Evolutionary conservation across 345 rosid genomes (phyloP).

Genomic region (Excoecaria cochinchinensis): DNA sequence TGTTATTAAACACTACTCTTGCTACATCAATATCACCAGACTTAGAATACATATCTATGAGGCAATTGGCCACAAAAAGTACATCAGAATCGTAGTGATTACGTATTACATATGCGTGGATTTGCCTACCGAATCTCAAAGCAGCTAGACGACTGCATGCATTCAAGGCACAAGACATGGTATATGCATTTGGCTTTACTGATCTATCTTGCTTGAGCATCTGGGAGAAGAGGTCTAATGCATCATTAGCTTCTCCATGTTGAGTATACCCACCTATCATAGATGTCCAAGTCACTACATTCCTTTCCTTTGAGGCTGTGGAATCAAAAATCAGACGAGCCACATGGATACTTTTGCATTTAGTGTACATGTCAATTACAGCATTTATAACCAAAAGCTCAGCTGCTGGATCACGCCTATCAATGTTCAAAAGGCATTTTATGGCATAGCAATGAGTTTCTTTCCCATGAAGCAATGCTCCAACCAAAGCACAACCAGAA

Average conservation of each 20-base stretch:
- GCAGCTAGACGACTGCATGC: conserved; percentile 80
- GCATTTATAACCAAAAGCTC: conserved; percentile 60
- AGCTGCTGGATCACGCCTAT: conserved; percentile 37
- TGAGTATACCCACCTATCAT: conserved; percentile 89
- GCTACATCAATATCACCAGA: conserved; percentile 62
- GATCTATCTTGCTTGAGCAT: conserved; percentile 46
- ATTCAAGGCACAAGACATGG: conserved; percentile 71
- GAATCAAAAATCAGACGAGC: conserved; percentile 61
- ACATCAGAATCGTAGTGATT: conserved; percentile 37
- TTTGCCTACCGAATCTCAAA: conserved; percentile 61
- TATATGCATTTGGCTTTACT: conserved; percentile 71
- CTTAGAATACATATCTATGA: conserved; percentile 81
- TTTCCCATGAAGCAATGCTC: conserved; percentile 65
- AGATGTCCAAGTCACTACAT: conserved; percentile 83
- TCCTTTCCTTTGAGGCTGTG: conserved; percentile 39
- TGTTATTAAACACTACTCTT: conserved; percentile 56
- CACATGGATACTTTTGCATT: conserved; percentile 46
- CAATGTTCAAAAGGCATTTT: conserved; percentile 46
- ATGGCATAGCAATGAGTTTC: conserved; percentile 71
- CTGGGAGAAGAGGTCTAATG: conserved; percentile 56
- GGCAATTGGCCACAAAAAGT: conserved; percentile 62
- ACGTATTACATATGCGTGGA: conserved; percentile 66
- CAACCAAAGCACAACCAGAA: conserved; percentile 78
- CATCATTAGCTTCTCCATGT: conserved; percentile 74
- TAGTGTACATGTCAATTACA: conserved; percentile 77